phyloP scores from a whole-genome alignment of 2,329 filamentous ascomycete species.

The Keithomyces neogunnii region DNA sequence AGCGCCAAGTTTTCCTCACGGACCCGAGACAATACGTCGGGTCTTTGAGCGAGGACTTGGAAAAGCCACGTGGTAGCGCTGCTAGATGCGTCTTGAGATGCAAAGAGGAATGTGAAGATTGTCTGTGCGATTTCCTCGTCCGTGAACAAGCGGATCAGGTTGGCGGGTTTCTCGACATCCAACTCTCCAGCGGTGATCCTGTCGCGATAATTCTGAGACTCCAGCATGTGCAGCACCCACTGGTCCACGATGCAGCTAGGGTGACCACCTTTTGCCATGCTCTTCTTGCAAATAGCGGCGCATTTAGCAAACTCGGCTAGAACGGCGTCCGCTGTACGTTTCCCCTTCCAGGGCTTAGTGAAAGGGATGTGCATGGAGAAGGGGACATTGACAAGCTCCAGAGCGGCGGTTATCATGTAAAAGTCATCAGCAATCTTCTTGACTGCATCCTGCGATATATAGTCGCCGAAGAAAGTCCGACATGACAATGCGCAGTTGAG shows the following conservation, averaged over 20 bases:
- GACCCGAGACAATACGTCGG: slow-evolving; percentile 36
- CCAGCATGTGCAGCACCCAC: slow-evolving; percentile 68
- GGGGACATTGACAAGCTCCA: slow-evolving; percentile 75
- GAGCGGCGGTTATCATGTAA: slow-evolving; percentile 66
- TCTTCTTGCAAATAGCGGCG: slow-evolving; percentile 61
- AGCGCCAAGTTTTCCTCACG: slow-evolving; percentile 38
- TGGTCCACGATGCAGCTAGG: slow-evolving; percentile 69
- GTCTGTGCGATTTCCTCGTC: slow-evolving; percentile 40
- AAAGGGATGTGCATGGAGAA: slow-evolving; percentile 60
- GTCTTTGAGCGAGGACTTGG: slow-evolving; percentile 41
- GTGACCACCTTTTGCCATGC: slow-evolving; percentile 61
- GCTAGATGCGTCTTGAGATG: slow-evolving; percentile 44
- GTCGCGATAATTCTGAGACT: slow-evolving; percentile 59
- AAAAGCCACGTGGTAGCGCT: slow-evolving; percentile 46
- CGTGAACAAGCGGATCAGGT: slow-evolving; percentile 41
- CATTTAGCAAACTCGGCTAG: slow-evolving; percentile 62
- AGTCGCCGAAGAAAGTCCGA: slow-evolving; percentile 72
- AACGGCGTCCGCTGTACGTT: slow-evolving; percentile 65
- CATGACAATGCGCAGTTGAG: slow-evolving; percentile 72
- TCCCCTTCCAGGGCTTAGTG: slow-evolving; percentile 70
- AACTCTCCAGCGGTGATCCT: slow-evolving; percentile 49
- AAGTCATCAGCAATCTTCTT: slow-evolving; percentile 73
- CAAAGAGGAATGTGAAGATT: slow-evolving; percentile 45
- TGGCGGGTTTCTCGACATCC: slow-evolving; percentile 32
- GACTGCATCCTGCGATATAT: slow-evolving; percentile 63